Conservation (phyloP, 2,329 filamentous ascomycete genomes). For the Colletotrichum truncatum region DNA sequence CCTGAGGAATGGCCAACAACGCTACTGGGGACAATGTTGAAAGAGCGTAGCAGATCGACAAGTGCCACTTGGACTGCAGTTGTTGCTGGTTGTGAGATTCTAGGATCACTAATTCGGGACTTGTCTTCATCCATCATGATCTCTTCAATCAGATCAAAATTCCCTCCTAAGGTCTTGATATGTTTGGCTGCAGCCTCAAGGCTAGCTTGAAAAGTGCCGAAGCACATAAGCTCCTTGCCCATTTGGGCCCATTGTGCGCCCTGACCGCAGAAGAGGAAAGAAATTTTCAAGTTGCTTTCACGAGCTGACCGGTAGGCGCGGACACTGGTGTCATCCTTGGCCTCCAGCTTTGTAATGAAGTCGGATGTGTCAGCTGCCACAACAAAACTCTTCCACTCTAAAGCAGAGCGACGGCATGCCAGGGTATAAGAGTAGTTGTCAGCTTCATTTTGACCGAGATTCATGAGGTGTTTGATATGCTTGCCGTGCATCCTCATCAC, state of each 20-base stretch:
- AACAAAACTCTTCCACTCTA: conserved; percentile 53
- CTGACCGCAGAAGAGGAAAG: conserved; percentile 55
- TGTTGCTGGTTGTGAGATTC: conserved; percentile 51
- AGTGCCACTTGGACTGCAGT: conserved; percentile 53
- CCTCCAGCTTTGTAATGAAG: conserved; percentile 41
- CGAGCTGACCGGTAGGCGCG: conserved; percentile 37
- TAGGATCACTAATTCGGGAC: conserved; percentile 43
- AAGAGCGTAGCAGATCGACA: conserved; percentile 47
- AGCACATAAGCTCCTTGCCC: conserved; percentile 50
- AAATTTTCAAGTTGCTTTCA: conserved; percentile 41
- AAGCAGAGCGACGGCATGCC: conserved; percentile 51
- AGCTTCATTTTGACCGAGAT: conserved; percentile 35
- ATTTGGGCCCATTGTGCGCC: conserved; percentile 53
- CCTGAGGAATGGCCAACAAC: conserved; percentile 58
- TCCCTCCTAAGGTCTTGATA: conserved; percentile 40
- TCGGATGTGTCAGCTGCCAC: conserved; percentile 45
- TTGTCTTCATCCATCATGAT: conserved; percentile 38
- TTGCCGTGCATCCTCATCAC: conserved; percentile 45
- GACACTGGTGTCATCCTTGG: conserved; percentile 28
- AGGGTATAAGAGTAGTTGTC: conserved; percentile 57
- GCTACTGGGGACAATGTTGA: conserved; percentile 41
- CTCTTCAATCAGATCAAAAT: conserved; percentile 47
- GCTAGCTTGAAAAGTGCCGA: conserved; percentile 50
- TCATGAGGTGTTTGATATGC: conserved; percentile 4
- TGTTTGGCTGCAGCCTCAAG: conserved; percentile 45